phyloP scores from a whole-genome alignment of 75 land plant species.

The Pseudotsuga menziesii region DNA sequence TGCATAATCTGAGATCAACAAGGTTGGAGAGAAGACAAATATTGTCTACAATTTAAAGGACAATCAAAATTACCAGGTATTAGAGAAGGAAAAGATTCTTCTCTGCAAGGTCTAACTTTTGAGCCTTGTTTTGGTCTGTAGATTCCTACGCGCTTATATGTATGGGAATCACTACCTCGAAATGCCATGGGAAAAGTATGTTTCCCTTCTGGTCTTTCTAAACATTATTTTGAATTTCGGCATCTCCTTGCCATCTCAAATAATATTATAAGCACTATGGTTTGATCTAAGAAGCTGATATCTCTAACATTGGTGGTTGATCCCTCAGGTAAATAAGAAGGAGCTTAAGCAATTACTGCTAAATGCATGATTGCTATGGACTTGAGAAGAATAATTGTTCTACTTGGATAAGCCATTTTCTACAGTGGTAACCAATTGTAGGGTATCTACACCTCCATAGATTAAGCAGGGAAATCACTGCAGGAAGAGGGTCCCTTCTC shows the following conservation, averaged over 20 bases:
- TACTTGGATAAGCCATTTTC: no score
- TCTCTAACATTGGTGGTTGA: neutral
- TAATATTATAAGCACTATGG: neutral
- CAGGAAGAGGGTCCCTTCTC: no score
- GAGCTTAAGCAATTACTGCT: constrained; percentile 61
- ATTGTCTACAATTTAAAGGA: neutral
- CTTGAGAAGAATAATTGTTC: no score
- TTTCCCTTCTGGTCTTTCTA: neutral
- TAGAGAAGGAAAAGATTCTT: neutral
- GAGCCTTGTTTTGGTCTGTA: constrained; percentile 17
- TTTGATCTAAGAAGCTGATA: neutral
- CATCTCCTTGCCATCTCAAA: neutral
- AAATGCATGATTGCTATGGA: neutral
- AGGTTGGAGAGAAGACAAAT: neutral
- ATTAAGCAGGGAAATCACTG: no score
- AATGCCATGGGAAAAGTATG: constrained; percentile 99
- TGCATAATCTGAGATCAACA: neutral
- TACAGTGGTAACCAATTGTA: no score
- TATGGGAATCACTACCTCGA: constrained; percentile 89
- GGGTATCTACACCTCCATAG: no score
- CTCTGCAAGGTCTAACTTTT: neutral
- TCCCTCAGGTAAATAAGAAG: constrained; percentile 89
- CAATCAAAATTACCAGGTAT: neutral
- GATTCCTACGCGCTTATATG: constrained; percentile 61
- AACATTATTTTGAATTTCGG: neutral